phyloP scores from a whole-genome alignment of 2,329 filamentous ascomycete species.

The Fusarium succisae region DNA sequence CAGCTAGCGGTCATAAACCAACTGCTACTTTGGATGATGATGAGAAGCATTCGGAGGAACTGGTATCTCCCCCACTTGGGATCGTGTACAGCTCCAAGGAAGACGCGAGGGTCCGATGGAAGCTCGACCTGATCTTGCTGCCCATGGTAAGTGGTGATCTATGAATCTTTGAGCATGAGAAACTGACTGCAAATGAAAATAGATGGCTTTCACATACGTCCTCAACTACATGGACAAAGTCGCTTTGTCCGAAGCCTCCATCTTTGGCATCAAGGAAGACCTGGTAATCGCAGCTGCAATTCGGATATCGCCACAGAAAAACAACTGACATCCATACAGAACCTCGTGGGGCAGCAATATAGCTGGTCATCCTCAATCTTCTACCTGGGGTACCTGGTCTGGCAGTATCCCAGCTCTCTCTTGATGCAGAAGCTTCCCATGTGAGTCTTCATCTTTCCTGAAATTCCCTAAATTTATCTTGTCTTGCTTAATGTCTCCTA shows the following conservation, averaged over 20 bases:
- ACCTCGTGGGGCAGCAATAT: rapidly evolving
- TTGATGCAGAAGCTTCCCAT: background rate
- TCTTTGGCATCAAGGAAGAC: background rate
- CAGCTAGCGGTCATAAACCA: background rate
- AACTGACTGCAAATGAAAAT: rapidly evolving
- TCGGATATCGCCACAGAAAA: too few relatives aligned
- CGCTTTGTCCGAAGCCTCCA: background rate
- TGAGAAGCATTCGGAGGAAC: rapidly evolving
- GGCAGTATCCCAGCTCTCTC: background rate
- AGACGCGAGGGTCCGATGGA: background rate
- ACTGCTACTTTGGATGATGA: rapidly evolving
- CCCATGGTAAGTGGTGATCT: background rate
- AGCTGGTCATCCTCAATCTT: background rate
- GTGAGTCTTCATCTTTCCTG: background rate
- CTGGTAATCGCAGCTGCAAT: too few relatives aligned
- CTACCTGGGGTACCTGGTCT: background rate
- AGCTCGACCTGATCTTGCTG: background rate
- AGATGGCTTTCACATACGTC: background rate
- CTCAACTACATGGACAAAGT: background rate
- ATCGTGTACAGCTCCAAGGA: background rate
- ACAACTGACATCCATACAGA: background rate
- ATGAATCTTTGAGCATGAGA: rapidly evolving
- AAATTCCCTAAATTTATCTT: rapidly evolving
- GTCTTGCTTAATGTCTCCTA: rapidly evolving
- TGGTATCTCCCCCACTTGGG: rapidly evolving